Evolutionary conservation across 2,329 filamentous ascomycete genomes (phyloP).

Genomic region (Sphaceloma murrayae): DNA sequence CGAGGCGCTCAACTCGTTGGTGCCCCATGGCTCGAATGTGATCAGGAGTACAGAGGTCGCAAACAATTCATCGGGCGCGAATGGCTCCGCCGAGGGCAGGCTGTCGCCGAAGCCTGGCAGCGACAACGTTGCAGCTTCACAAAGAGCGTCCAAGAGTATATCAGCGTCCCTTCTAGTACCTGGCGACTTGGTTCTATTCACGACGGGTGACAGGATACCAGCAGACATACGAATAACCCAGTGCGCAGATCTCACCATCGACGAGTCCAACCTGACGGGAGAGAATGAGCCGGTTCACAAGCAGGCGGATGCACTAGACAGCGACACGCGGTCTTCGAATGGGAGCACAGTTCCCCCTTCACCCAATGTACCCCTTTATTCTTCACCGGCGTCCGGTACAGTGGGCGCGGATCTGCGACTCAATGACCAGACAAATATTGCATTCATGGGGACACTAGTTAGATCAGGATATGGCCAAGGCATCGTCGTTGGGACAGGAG

Average conservation of each 20-base stretch:
- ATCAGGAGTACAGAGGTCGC: conserved; percentile 47
- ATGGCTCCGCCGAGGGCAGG: conserved; percentile 3
- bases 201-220: conserved; percentile 90
- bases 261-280: conserved; percentile 92
- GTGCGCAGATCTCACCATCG: conserved; percentile 81
- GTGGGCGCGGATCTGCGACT: conserved; percentile 57
- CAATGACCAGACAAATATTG: conserved; percentile 78
- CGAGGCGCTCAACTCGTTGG: conserved; percentile 84
- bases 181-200: conserved; percentile 86
- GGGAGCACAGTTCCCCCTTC: conserved; percentile 24
- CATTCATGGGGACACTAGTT: conserved; percentile 95
- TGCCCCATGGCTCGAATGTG: conserved; percentile 93
- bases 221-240: conserved; percentile 92
- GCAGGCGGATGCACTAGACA: conserved; percentile 51
- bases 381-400: conserved; percentile 48
- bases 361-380: conserved; percentile 45
- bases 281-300: conserved; percentile 91
- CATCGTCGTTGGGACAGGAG: conserved; percentile 92
- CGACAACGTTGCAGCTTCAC: conserved; percentile 47
- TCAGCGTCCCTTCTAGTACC: conserved; percentile 81
- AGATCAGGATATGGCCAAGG: conserved; percentile 92
- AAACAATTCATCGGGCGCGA: conserved; percentile 18
- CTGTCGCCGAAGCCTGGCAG: neutral
- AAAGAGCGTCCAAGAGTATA: conserved; percentile 71
- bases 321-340: conserved; percentile 11